Evolutionary conservation across 2,329 filamentous ascomycete genomes (phyloP).

Genomic region (Thermomyces lanuginosus): DNA sequence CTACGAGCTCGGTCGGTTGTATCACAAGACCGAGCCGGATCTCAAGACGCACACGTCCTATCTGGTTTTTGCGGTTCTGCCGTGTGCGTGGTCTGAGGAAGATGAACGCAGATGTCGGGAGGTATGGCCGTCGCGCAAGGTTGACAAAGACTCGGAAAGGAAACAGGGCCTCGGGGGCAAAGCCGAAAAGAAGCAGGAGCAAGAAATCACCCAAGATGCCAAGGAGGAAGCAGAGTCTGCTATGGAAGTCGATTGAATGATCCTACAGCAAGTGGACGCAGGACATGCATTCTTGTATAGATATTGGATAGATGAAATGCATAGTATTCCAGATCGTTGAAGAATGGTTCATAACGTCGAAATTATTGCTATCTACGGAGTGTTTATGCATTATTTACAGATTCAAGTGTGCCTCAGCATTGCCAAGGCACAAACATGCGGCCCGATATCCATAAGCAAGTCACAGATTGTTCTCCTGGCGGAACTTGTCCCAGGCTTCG

Average conservation of each 20-base stretch:
- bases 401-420: neutral
- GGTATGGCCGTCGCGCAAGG: conserved; percentile 41
- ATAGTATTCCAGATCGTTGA: too few species aligned
- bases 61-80: conserved; percentile 77
- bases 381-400: too few species aligned
- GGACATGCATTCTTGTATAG: too few species aligned
- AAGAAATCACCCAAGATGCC: neutral
- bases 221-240: too few species aligned
- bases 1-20: conserved; percentile 60
- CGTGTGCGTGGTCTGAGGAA: conserved; percentile 67
- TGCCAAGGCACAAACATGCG: neutral
- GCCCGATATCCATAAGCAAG: neutral
- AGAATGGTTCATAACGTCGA: too few species aligned
- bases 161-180: conserved; percentile 1
- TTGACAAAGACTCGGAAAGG: conserved; percentile 7
- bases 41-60: conserved; percentile 97
- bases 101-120: conserved; percentile 55
- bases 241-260: too few species aligned
- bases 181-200: too few species aligned
- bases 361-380: too few species aligned
- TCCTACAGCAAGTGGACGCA: too few species aligned
- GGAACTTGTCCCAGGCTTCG: conserved; percentile 55
- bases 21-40: conserved; percentile 71
- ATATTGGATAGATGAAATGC: too few species aligned
- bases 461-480: conserved; percentile 43